Base-by-base conservation (phyloP, 164 flowering plant genomes). In the Euptelea pleiosperma region DNA sequence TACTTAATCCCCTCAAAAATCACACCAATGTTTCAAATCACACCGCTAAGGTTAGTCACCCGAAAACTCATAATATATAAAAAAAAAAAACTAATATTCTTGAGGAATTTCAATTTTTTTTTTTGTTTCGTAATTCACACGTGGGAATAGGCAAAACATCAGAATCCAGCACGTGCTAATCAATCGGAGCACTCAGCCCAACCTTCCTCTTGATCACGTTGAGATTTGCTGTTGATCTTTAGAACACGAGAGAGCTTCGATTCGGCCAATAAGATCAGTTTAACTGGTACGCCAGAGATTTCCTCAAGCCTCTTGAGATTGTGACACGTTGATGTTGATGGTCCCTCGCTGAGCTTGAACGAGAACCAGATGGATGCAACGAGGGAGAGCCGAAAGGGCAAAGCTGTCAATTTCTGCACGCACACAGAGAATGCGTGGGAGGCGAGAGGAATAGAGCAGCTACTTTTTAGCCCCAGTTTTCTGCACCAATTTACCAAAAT, bases 231-330 rank as follows among this genome's bases (percentile, higher is more conserved):
- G 30, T 47, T 33, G 6, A 36, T 25, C 54, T 55, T 72, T 55
- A 73, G 9, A 2, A 55, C 62, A 16, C 74, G 66, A 2, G 70
- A 65, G 34, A 86, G 64, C 71, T 61, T 80, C 39, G 67, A 33
- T 36, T 72, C 84, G 3, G 66, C 78, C 39, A 73, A 58, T 44
- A 72, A n/a, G 34, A 86, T 80, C 37, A 76, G 22, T 69, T 73
- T 82, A n/a, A 73, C 75, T 24, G 87, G 89, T 46, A 82, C 93
- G 2, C 93, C 84, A 0, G 83, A 74, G 2, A 75, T 47, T 64
- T 67, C 57, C 68, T 78, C 83, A 15, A 86, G 45, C 64, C 55
- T 70, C 68, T 43, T 74, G 47, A 82, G 73, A 34, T 67, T 55
- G 56, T 67, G 71, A 55, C 63, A 62, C 67, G 73, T 67, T 34